Evolutionary conservation across 2,329 filamentous ascomycete genomes (phyloP).

Genomic region (Cladobotryum mycophilum): DNA sequence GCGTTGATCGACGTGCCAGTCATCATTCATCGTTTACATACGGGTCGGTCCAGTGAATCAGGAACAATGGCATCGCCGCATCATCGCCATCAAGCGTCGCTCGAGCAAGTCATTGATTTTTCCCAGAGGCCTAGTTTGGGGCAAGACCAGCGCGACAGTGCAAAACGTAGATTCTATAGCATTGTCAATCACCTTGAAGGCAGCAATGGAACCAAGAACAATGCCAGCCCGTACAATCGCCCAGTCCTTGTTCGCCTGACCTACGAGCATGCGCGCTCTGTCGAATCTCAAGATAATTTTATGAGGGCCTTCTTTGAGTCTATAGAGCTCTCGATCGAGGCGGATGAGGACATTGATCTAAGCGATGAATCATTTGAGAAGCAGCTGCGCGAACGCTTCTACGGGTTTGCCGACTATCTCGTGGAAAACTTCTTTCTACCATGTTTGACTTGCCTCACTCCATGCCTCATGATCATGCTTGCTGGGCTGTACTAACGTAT

Average conservation of each 20-base stretch:
- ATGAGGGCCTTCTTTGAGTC: not conserved
- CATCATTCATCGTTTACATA: no score
- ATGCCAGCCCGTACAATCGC: not conserved
- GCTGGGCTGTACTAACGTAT: no score
- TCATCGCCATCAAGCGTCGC: not conserved
- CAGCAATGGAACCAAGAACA: not conserved
- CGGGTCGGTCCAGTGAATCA: no score
- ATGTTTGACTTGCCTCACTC: no score
- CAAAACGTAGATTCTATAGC: not conserved
- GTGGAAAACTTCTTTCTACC: slow-evolving; percentile 11
- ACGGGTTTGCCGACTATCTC: slow-evolving; percentile 1
- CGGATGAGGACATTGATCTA: not conserved
- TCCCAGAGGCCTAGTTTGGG: not conserved
- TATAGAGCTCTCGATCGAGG: not conserved
- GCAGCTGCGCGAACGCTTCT: not conserved
- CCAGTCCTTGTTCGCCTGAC: not conserved
- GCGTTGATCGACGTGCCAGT: no score
- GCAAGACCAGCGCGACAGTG: not conserved
- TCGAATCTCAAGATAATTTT: not conserved
- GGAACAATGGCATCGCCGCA: not conserved
- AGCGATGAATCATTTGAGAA: not conserved
- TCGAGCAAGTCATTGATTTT: not conserved
- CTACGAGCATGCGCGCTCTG: not conserved
- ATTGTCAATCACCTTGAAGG: not conserved
- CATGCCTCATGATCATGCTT: no score